Evolutionary conservation across 257 asterid species (phyloP).

Genomic region (Lycium ferocissimum): DNA sequence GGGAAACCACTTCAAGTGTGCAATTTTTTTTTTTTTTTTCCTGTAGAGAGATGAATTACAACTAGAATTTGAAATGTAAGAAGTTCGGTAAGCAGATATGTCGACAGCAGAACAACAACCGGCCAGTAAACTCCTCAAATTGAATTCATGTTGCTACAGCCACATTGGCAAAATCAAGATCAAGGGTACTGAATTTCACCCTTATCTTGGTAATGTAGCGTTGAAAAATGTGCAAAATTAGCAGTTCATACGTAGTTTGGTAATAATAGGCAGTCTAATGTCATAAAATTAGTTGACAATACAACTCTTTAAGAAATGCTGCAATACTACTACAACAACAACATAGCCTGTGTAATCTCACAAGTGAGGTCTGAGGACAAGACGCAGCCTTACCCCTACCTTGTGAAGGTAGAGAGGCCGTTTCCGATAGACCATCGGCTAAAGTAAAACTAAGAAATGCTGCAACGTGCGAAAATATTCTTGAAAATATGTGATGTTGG

Average conservation of each 20-base stretch:
- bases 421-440: too few species aligned
- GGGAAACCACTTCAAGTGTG: too few species aligned
- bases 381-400: too few species aligned
- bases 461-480: background rate
- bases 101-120: slow-evolving; percentile 55
- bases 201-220: slow-evolving; percentile 61
- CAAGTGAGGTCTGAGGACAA: too few species aligned
- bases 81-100: slow-evolving; percentile 47
- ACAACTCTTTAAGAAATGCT: background rate
- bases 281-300: too few species aligned
- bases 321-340: background rate
- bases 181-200: slow-evolving; percentile 40
- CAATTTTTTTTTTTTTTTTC: too few species aligned
- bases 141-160: slow-evolving; percentile 54
- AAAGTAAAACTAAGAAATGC: background rate
- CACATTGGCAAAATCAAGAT: slow-evolving; percentile 58
- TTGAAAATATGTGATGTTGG: background rate
- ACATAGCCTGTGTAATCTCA: too few species aligned
- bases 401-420: too few species aligned
- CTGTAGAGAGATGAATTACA: too few species aligned
- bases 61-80: slow-evolving; percentile 14
- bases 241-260: too few species aligned
- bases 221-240: background rate
- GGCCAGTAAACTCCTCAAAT: slow-evolving; percentile 59
- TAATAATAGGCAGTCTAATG: too few species aligned